Percentiles rank a stretch among this genome's conserved stretches.
Evolutionary conservation across 1,284 basidiomycete genomes (phyloP).

Genomic region (Malassezia slooffiae): DNA sequence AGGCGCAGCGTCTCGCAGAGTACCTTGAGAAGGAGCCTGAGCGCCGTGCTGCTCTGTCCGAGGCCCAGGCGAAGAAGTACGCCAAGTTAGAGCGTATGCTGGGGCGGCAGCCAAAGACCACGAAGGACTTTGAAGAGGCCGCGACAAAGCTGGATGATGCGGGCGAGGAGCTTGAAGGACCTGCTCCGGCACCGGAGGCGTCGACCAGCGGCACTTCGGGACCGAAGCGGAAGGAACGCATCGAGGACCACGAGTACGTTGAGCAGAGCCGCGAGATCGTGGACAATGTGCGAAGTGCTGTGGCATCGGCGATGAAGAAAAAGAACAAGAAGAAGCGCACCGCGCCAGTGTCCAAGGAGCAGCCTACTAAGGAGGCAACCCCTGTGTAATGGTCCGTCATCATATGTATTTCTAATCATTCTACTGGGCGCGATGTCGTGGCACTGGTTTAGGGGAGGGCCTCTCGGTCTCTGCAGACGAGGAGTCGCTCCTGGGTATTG

Average conservation of each 20-base stretch:
- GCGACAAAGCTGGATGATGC: constrained; percentile 33
- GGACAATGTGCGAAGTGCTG: constrained; percentile 81
- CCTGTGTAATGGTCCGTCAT: too few species aligned
- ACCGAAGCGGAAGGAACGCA: constrained; percentile 62
- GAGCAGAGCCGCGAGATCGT: constrained; percentile 86
- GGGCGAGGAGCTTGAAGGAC: constrained; percentile 44
- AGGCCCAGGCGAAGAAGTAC: constrained; percentile 63
- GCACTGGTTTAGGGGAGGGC: too few species aligned
- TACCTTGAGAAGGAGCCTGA: constrained; percentile 76
- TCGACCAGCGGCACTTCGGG: constrained; percentile 45
- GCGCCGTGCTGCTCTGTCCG: constrained; percentile 58
- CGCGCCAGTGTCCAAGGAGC: too few species aligned
- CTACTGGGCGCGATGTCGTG: too few species aligned
- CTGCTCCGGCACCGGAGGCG: too few species aligned
- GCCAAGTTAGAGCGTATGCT: constrained; percentile 61
- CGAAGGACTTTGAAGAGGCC: constrained; percentile 45
- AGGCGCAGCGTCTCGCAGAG: constrained; percentile 84
- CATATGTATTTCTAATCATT: too few species aligned
- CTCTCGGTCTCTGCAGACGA: too few species aligned
- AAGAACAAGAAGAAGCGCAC: constrained; percentile 20
- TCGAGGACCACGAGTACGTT: constrained; percentile 83
- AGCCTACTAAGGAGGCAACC: too few species aligned
- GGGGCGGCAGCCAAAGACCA: constrained; percentile 26
- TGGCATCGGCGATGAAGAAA: constrained; percentile 54
- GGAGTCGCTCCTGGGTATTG: too few species aligned